phyloP scores from a whole-genome alignment of 805 yeast species.

The Starmerella tilneyi region DNA sequence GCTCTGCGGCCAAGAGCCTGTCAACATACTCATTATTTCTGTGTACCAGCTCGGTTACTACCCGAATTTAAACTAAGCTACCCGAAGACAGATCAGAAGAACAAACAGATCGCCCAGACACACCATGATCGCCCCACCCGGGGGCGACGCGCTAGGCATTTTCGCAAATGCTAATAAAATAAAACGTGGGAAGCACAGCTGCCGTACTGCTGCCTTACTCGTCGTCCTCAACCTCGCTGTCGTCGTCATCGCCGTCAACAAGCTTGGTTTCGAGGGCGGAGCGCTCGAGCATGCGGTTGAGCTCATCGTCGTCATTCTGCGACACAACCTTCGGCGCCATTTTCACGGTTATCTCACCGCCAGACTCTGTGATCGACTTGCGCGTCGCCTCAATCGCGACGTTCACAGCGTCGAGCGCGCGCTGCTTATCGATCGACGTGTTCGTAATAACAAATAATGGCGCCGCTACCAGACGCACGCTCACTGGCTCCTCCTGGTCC shows the following conservation, averaged over 20 bases:
- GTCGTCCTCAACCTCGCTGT: slow-evolving; percentile 35
- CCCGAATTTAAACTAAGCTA: no score
- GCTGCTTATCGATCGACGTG: slow-evolving; percentile 81
- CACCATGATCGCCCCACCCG: no score
- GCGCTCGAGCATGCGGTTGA: slow-evolving; percentile 88
- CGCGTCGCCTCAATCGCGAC: slow-evolving; percentile 69
- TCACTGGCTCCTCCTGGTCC: slow-evolving; percentile 68
- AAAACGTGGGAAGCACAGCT: no score
- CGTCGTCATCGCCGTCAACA: slow-evolving; percentile 69
- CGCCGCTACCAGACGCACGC: slow-evolving; percentile 93
- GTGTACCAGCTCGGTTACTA: no score
- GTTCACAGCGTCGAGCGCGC: slow-evolving; percentile 71
- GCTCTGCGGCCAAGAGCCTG: no score
- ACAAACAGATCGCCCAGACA: no score
- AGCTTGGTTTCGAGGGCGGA: slow-evolving; percentile 81
- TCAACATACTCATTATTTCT: no score
- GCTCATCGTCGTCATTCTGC: slow-evolving; percentile 95
- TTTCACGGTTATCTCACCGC: slow-evolving; percentile 82
- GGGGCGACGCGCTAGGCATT: no score
- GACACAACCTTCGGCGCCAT: slow-evolving; percentile 99
- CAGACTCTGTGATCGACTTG: slow-evolving; percentile 56
- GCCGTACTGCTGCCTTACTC: no score
- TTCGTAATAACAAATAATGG: slow-evolving; percentile 91
- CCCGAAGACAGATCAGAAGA: no score
- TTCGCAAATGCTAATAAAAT: no score